Base-by-base conservation (phyloP, 2,329 filamentous ascomycete genomes). In the Magnaporthales sp. region DNA sequence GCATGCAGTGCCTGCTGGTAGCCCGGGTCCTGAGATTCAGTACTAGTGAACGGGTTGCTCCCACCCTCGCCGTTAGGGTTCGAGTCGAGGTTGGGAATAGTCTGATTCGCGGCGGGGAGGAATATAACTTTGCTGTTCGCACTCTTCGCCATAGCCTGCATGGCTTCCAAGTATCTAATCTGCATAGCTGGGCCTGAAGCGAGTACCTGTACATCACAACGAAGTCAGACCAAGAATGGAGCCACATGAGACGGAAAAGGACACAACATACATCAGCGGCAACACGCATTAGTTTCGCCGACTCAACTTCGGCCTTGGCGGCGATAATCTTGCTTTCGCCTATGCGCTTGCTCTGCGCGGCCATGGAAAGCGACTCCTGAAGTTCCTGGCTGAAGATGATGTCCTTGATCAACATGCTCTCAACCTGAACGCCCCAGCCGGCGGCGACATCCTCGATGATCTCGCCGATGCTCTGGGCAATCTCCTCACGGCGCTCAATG, bases 381-480 rank as follows among this genome's bases (percentile, higher is more conserved):
- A 99, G 85, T 72, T 98, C 95, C 75, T 92, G 88, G 80, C 89
- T 93, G 86, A 99, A 99, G 77, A 98, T 91, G 76, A 99, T 96
- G 79, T 99, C 95, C 82, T 99, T 98, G 86, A 99, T 94, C 72
- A 99, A 88, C 94, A 99, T 99, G 75, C 90, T 93, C 84, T 98
- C 95, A 67, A 98, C 95, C 75, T 92, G 88, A 8, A 97, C 94
- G 80, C 95, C 95, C 95, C 95, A 99, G 68, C 92, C 92, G 11
- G 87, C 83, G 6, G 95, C 94, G 1, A 97, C 95, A 72, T 97
- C 93, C 76, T 98, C 95, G 73, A 99, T 98, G 73, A 98, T 98
- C 79, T 97, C 94, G 69, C 92, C 89, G 69, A 98, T 98, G 67
- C 91, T 95, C 79, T 93, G 89, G 1, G 95, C 95, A 72, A 99